Base-by-base conservation (phyloP, 1,284 basidiomycete species). In the Ustilago shanxiensis region DNA sequence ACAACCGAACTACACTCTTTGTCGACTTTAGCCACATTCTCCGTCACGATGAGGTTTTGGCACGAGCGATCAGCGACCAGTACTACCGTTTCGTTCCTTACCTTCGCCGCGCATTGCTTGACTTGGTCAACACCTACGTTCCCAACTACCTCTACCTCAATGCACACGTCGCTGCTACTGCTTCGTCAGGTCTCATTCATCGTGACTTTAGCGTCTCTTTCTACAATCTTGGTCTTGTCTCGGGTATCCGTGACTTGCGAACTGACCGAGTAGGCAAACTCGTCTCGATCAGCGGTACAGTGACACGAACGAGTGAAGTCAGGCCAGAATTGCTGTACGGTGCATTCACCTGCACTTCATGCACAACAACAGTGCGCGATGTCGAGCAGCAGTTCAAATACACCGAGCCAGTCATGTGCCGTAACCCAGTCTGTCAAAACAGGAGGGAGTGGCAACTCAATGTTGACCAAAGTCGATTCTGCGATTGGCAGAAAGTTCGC, bases 311-410 rank as follows among this genome's bases (percentile, higher is more conserved):
- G 1, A 95, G 93, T 77, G 97, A 99, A 88, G 97, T 99, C 52
- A 90, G 97, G 26, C 97, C 97, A 2, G 97, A 99, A 87, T 88
- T 99, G 50, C 89, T 98, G 18, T 95, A 90, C 80, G 97, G 95
- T 20, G 95, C 93, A 61, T 99, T 98, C 86, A 91, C 92, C 53
- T 99, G 97, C 84, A 92, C 93, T 84, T 89, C 92, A 49, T 99
- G 97, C 86, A 90, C 91, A 59, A 93, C 92, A 41, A 88, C 92
- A 9, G 92, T 98, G n/a, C 91, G 93, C 67, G 95, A 98, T 80
- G 92, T 99, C 59, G 97, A 99, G 86, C 97, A 99, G 86, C 97
- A 99, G 86, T 99, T 99, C 90, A 98, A 98, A 87, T 99, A 98
- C 87, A 99, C 97, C 24, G 97, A 99, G 93, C 97, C 97, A 13